Percentiles rank a stretch among this genome's conserved stretches.
These are phyloP conservation scores for Tylopilus rubrobrunneus DNA, from an alignment of 768 basidiomycete species.

Conservation along the genomic window DNA sequence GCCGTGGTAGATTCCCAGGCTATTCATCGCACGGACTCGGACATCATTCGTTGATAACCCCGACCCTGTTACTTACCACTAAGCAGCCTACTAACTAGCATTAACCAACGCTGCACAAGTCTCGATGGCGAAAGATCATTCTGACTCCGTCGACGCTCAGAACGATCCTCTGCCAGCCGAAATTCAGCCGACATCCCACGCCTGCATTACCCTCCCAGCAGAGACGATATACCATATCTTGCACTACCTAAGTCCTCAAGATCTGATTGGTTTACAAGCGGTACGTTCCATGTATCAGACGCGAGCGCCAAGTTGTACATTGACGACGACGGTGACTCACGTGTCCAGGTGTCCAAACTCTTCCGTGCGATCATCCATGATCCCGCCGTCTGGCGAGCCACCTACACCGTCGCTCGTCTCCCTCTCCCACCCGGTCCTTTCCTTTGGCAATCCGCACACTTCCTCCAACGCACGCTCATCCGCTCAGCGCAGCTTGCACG, in stretches of 20 bases:
- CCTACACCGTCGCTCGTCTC: slow-evolving; percentile 8
- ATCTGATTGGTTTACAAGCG: slow-evolving; percentile 13
- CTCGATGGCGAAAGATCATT: slow-evolving; percentile 10
- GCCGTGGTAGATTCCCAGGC: not conserved
- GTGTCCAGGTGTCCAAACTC: slow-evolving; percentile 12
- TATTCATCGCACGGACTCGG: not conserved
- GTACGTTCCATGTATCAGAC: slow-evolving; percentile 1
- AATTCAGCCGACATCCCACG: not conserved
- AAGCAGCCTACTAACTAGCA: no score
- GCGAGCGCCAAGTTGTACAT: no score
- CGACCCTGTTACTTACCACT: no score
- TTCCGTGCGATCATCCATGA: slow-evolving; percentile 12
- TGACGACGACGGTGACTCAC: not conserved
- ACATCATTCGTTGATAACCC: no score
- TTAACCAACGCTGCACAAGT: not conserved
- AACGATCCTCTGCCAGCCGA: not conserved
- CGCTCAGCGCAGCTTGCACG: slow-evolving; percentile 12
- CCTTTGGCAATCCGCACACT: slow-evolving; percentile 16
- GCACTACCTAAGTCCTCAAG: slow-evolving; percentile 1
- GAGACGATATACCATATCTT: slow-evolving; percentile 17
- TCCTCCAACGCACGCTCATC: slow-evolving; percentile 18
- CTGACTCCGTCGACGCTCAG: not conserved
- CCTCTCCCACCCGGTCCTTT: slow-evolving; percentile 20
- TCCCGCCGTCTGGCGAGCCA: slow-evolving; percentile 10
- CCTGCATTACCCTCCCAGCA: slow-evolving; percentile 7